Conservation (phyloP, 2,329 filamentous ascomycete species). For the Alternaria viburni region DNA sequence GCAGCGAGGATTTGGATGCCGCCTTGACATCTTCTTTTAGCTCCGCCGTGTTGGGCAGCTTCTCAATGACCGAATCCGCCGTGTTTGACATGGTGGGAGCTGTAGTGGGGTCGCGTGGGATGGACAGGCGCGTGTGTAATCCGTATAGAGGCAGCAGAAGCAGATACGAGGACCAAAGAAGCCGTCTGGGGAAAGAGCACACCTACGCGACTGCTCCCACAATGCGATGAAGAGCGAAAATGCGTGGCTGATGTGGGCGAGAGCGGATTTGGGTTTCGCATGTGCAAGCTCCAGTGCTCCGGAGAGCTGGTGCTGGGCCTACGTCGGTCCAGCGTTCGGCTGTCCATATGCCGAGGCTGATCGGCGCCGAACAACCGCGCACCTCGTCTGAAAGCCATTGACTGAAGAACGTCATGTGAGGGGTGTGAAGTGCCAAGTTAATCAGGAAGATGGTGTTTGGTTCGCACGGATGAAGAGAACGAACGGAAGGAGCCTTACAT, state of each 20-base stretch:
- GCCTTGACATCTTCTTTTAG: slow-evolving; percentile 60
- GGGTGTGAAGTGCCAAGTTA: neutral
- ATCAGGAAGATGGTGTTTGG: neutral
- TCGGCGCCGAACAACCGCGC: slow-evolving; percentile 15
- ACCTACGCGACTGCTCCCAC: neutral
- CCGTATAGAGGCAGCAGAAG: neutral
- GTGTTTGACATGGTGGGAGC: slow-evolving; percentile 32
- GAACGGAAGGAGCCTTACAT: neutral
- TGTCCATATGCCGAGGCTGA: slow-evolving; percentile 29
- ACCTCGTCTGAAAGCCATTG: neutral
- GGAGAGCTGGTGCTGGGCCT: slow-evolving; percentile 27
- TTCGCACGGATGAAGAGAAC: neutral
- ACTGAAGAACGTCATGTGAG: neutral
- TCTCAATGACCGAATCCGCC: slow-evolving; percentile 33
- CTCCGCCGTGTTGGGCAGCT: slow-evolving; percentile 50
- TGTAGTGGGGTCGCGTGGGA: slow-evolving; percentile 6
- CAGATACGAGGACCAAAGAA: neutral
- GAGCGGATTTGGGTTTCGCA: slow-evolving; percentile 25
- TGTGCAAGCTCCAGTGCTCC: slow-evolving; percentile 38
- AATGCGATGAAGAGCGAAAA: slow-evolving; percentile 6
- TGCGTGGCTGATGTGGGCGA: slow-evolving; percentile 14
- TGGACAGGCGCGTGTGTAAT: neutral
- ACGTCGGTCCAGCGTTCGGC: slow-evolving; percentile 32
- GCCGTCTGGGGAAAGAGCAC: neutral
- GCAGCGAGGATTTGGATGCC: slow-evolving; percentile 61